Evolutionary conservation across 2,329 filamentous ascomycete genomes (phyloP), one percentile per base, ranked within the genome.

Genomic region (Thelonectria blattea): DNA sequence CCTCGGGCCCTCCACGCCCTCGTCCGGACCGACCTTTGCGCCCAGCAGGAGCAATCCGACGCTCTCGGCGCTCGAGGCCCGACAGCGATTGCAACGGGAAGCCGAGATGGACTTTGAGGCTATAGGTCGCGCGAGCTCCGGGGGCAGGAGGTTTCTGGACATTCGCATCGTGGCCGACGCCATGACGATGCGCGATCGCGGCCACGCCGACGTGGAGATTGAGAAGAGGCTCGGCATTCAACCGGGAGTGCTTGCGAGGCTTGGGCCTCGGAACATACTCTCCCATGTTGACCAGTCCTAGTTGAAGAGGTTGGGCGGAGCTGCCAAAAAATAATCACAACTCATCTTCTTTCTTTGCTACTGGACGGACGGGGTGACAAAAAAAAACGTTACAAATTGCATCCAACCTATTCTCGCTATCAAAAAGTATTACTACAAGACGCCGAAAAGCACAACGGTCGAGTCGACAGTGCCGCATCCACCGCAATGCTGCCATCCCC

Each of bases 1-100:
- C 54, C 59, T 63, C 56, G 48, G 56, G 22, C 64, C 50, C 63
- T 64, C 58, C 66, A 66, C 11, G 57, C 58, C 73, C 2, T 39
- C 60, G 9, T 34, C 60, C 8, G 53, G 62, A 2, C 73, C 75
- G 5, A 20, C 68, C 1, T 76, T 73, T 57, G 69, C 75, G 2
- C 70, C 75, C 1, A 70, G 71, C 3, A 62, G 67, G 18, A 69
- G 69, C 50, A 85, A 84, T 57, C 65, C 74, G 11, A 85, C 83
- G 1, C 76, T 86, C 10, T 74, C 74, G 17, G 83, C 80, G 22
- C 77, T 86, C 0, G 80, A 81, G 42, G 80, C 82, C 3, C 75
- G 83, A n/a, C 75, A 75, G 18, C 68, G 67, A 12, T 66, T 85
- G 9, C 76, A 85, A 61, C 72, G 75, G 14, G 68, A 72, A 52